Evolutionary conservation across 2,329 filamentous ascomycete genomes (phyloP).

Genomic region (Helminthosporium solani): DNA sequence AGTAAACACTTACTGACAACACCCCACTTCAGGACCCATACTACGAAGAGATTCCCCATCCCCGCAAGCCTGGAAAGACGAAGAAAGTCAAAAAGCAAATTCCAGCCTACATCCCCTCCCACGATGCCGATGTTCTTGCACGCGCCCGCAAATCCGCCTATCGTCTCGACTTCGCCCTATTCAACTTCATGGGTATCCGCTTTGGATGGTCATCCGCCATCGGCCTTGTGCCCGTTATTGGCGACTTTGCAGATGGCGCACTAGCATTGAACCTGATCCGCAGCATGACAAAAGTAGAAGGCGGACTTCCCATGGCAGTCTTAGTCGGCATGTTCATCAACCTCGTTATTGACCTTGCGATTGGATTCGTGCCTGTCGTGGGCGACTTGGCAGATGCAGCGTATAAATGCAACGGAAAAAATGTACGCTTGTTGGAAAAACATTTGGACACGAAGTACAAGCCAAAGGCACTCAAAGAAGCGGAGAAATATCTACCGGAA

Average conservation of each 20-base stretch:
- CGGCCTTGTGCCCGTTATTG: slow-evolving; percentile 77
- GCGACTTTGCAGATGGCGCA: slow-evolving; percentile 45
- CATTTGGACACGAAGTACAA: slow-evolving; percentile 69
- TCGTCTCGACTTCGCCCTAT: slow-evolving; percentile 79
- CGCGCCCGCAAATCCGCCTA: slow-evolving; percentile 85
- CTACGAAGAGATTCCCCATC: slow-evolving; percentile 78
- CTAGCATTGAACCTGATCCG: slow-evolving; percentile 65
- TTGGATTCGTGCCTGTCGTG: slow-evolving; percentile 72
- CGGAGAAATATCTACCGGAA: slow-evolving; percentile 19
- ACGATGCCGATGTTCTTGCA: slow-evolving; percentile 80
- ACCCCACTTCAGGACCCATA: slow-evolving; percentile 74
- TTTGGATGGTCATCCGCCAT: slow-evolving; percentile 91
- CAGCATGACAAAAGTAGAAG: slow-evolving; percentile 72
- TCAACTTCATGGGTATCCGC: slow-evolving; percentile 75
- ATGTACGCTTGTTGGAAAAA: slow-evolving; percentile 68
- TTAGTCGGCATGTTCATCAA: slow-evolving; percentile 77
- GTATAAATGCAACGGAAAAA: slow-evolving; percentile 75
- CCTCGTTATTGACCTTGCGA: slow-evolving; percentile 69
- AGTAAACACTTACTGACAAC: no score
- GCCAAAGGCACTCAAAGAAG: slow-evolving; percentile 34
- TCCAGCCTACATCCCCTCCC: slow-evolving; percentile 76
- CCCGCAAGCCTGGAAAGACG: slow-evolving; percentile 67
- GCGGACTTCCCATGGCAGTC: slow-evolving; percentile 66
- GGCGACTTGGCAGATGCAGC: slow-evolving; percentile 74
- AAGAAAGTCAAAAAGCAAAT: slow-evolving; percentile 85